Base-by-base conservation (phyloP, 2,329 filamentous ascomycete species). In the Raffaelea ambrosiae region DNA sequence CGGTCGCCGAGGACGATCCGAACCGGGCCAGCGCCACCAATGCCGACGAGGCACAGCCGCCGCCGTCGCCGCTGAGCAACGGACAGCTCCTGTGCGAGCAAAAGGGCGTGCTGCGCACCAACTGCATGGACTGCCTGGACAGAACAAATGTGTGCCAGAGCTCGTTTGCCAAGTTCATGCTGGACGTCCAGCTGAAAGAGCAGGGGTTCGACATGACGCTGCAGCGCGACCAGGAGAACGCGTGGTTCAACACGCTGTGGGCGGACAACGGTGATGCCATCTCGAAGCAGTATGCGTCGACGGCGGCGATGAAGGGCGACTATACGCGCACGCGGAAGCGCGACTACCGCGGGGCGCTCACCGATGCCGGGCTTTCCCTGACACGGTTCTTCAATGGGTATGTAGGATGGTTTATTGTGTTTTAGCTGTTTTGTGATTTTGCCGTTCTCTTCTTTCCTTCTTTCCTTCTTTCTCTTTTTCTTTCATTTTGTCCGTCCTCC, bases 71-170 rank as follows among this genome's bases (percentile, higher is more conserved):
- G 14, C 7, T 10, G 60, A 64, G 29, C 16, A 21, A 38, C 2
- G 40, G 45, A 26, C 18, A n/a, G 49, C 2, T 49, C n/a, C n/a
- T n/a, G n/a, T n/a, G n/a, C n/a, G 68, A 61, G 42, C 90, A 96
- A 61, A 73, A 69, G 22, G 90, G 90, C 1, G 79, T 95, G 7
- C 63, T 97, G n/a, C 77, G 93, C 48, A 96, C 89, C 2, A 98
- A 98, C 60, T 98, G 93, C 64, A 97, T 98, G 93, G 93, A 98
- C 61, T 98, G 93, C 57, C 71, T 98, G 10, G 93, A 98, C 62
- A 81, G 93, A 20, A 98, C 93, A 2, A 97, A 97, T 56, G 90
- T 98, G 20, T 89, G 90, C 38, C 91, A 97, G 65, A 95, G 88
- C 59, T 93, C 89, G 0, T 90, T 90, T 61, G 93, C 80, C 5